Base-by-base conservation (phyloP, 1,139 yeast genomes). In the Zygoascus hellenicus region DNA sequence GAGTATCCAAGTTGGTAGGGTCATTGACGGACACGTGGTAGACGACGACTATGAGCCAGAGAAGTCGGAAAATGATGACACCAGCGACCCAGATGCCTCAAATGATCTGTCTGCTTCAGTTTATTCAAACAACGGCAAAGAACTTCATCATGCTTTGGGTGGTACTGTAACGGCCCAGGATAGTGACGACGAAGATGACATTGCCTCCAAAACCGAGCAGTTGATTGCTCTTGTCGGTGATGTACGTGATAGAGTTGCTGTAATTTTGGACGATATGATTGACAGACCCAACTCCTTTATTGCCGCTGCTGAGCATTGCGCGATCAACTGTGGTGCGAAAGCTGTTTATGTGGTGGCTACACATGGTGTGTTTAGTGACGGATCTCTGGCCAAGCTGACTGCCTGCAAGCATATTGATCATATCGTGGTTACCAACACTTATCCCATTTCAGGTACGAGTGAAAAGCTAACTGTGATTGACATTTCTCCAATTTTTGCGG, bases 231-330 rank as follows among this genome's bases (percentile, higher is more conserved):
- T 94, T 51, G 99, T 94, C 41, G 99, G 99, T 54, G 95, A 92
- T 63, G 99, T 94, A 43, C 80, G 83, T 55, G 83, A 80, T 58
- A 86, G 85, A 66, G 86, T 95, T 4, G 97, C 97, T 26, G 86
- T 94, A 58, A 86, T 94, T 50, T 74, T 94, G 54, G 98, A 94
- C 68, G 98, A 94, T 65, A 87, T 92, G 94, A 83, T 94, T 58
- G 98, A 92, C 63, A 86, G 94, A 64, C 96, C 97, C 41, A 83
- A 83, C 53, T 81, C 95, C 11, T 90, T 89, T 64, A 84, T 94
- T 56, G 92, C 97, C 37, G 98, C 98, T 42, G 98, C 98, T 26
- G 97, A 94, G 68, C 98, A 92, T 69, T 80, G 95, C 64, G 78
- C 94, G 58, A 74, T 87, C 67, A 89, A 89, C 67, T 90, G 98